Percentiles rank a stretch among this genome's conserved stretches.
Evolutionary conservation across 768 basidiomycete species (phyloP).

Genomic region (Pleurotus eryngii): DNA sequence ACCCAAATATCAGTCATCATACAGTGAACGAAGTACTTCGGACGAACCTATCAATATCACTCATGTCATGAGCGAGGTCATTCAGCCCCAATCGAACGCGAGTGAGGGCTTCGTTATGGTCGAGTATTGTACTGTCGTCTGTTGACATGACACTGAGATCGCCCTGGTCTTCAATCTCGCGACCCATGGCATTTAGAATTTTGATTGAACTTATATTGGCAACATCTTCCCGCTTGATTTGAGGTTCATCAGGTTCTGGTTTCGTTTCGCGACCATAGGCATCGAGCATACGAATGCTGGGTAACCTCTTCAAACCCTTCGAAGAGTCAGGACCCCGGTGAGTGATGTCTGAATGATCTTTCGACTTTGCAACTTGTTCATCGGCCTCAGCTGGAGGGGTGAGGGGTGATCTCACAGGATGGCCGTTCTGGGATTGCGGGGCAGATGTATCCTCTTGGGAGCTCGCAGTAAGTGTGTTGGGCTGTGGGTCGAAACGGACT

Average conservation of each 20-base stretch:
- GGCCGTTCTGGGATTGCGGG: conserved; percentile 13
- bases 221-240: conserved; percentile 14
- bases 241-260: conserved; percentile 1
- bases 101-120: conserved; percentile 49
- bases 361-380: background rate
- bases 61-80: conserved; percentile 53
- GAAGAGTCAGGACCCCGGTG: conserved; percentile 10
- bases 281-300: conserved; percentile 64
- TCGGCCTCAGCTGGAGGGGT: background rate
- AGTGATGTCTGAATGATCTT: background rate
- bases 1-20: too few relatives aligned
- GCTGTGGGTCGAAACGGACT: conserved; percentile 65
- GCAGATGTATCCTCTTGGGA: conserved; percentile 10
- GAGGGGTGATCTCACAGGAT: background rate
- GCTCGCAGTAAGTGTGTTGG: conserved; percentile 15
- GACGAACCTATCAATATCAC: conserved; percentile 55
- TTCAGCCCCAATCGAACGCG: conserved; percentile 57
- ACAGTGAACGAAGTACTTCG: too few relatives aligned
- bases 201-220: conserved; percentile 32
- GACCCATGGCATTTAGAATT: conserved; percentile 60
- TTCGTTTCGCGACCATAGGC: conserved; percentile 55
- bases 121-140: conserved; percentile 23
- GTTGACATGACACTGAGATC: conserved; percentile 11
- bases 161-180: conserved; percentile 19
- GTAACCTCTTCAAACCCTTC: conserved; percentile 41